Conservation (phyloP, 192 early-diverging fungal species). For the Dissophora globulifera region DNA sequence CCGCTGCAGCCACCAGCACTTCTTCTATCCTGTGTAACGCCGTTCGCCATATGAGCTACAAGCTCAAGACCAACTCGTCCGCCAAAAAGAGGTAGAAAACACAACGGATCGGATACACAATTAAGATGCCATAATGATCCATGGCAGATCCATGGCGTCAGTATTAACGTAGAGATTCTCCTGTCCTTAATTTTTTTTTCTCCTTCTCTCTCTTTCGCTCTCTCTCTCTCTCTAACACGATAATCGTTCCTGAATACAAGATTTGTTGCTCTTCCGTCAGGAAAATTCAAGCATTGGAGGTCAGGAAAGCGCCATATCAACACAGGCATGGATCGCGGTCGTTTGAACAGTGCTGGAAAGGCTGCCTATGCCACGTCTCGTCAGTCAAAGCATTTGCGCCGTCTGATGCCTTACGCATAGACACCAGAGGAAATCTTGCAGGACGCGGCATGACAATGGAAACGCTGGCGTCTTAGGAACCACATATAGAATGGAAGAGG, state of each 20-base stretch:
- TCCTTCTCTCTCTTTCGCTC: not conserved
- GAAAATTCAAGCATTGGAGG: slow-evolving; percentile 56
- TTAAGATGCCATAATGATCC: too few species aligned
- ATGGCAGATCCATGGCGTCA: too few species aligned
- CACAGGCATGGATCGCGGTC: slow-evolving; percentile 53
- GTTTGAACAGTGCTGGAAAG: slow-evolving; percentile 48
- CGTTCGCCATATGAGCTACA: slow-evolving; percentile 51
- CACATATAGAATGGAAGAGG: not conserved
- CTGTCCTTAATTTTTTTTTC: not conserved
- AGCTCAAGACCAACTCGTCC: slow-evolving; percentile 52
- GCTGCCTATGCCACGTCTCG: slow-evolving; percentile 35
- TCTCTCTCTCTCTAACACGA: not conserved
- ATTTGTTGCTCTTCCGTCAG: slow-evolving; percentile 51
- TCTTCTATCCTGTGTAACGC: slow-evolving; percentile 47
- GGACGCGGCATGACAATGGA: too few species aligned
- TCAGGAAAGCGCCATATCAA: slow-evolving; percentile 55
- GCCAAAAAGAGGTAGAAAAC: slow-evolving; percentile 56
- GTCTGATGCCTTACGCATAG: slow-evolving; percentile 53
- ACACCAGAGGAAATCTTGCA: not conserved
- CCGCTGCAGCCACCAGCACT: too few species aligned
- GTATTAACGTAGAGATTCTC: too few species aligned
- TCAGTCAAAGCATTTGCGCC: slow-evolving; percentile 51
- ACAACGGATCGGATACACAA: too few species aligned
- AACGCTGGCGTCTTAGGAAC: too few species aligned
- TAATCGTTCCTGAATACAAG: slow-evolving; percentile 5